These are phyloP conservation scores for Schizopora paradoxa DNA, from an alignment of 1,284 basidiomycete genomes.

Conservation along the genomic window DNA sequence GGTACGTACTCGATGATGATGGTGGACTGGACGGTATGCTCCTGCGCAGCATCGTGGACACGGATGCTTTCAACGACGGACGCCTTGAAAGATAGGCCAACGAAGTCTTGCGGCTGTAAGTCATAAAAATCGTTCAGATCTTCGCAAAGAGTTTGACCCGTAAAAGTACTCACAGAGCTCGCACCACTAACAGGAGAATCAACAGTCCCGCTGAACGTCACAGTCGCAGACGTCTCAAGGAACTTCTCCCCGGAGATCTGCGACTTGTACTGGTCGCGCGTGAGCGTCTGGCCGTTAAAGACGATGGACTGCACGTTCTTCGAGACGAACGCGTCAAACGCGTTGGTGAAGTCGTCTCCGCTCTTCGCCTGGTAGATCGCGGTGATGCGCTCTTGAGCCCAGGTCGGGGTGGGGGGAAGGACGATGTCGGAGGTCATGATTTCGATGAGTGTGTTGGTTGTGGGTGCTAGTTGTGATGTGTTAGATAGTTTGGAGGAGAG, in stretches of 20 bases:
- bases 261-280: slow-evolving; percentile 28
- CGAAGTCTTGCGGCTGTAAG: background rate
- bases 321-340: slow-evolving; percentile 27
- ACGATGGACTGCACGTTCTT: slow-evolving; percentile 24
- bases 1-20: slow-evolving; percentile 15
- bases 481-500: background rate
- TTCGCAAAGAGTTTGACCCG: background rate
- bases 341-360: slow-evolving; percentile 19
- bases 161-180: background rate
- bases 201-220: slow-evolving; percentile 24
- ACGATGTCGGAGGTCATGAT: slow-evolving; percentile 12
- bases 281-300: slow-evolving; percentile 27
- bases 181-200: too few species aligned
- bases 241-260: slow-evolving; percentile 26
- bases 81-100: slow-evolving; percentile 15
- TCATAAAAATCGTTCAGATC: background rate
- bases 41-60: slow-evolving; percentile 9
- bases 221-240: slow-evolving; percentile 24
- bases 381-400: slow-evolving; percentile 23
- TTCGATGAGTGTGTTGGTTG: too few species aligned
- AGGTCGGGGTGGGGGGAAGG: slow-evolving; percentile 19
- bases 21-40: slow-evolving; percentile 13
- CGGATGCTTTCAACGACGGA: slow-evolving; percentile 13
- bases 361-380: slow-evolving; percentile 24
- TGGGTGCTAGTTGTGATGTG: background rate